Evolutionary conservation across 169 alveolate genomes (phyloP), one percentile per base, ranked within the genome.

Genomic region (Cardiosporidium cionae): DNA sequence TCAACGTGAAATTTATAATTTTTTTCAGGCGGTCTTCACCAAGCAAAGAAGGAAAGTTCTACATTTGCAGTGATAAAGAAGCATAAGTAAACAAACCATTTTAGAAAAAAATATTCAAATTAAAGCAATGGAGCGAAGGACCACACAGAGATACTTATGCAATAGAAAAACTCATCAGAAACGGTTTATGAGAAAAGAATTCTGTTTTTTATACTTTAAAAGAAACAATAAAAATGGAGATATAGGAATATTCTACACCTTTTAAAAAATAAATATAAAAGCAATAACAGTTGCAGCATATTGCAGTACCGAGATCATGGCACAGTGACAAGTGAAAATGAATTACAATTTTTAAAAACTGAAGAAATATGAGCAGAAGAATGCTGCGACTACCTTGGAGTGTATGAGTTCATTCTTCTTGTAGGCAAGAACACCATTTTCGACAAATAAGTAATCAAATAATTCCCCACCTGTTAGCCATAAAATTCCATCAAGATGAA

Each of bases 371-470:
- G 52, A 4, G 28, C 7, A 22, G 66, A n/a, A 28, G 68, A 7
- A 62, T n/a, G n/a, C n/a, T n/a, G n/a, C n/a, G 35, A 65, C 70
- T 32, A 79, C 80, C 44, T 84, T 88, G 29, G 89, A 52, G 22
- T 71, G 77, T 31, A 87, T 74, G 65, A 81, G 74, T 37, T 86
- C 74, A n/a, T 96, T 96, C 58, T 87, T 82, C 65, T 86, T 86
- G 37, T 89, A 70, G 32, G 92, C 90, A 32, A 90, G 89, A 23
- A 90, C 84, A 3, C 99, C 99, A 84, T 94, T 94, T 80, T 95
- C 98, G 9, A 92, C 73, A 68, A 95, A 95, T 7, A 84, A 72
- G 72, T 74, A 93, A 36, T 91, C 90, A 52, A 89, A 82, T 16
- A 80, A 44, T 65, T 84, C 74, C 23, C 32, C 69, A 32, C 2